A percentile compares a stretch with the other conserved stretches of the same genome.
Evolutionary conservation across 768 basidiomycete species (phyloP).

Genomic region (Tricholoma hemisulphureum): DNA sequence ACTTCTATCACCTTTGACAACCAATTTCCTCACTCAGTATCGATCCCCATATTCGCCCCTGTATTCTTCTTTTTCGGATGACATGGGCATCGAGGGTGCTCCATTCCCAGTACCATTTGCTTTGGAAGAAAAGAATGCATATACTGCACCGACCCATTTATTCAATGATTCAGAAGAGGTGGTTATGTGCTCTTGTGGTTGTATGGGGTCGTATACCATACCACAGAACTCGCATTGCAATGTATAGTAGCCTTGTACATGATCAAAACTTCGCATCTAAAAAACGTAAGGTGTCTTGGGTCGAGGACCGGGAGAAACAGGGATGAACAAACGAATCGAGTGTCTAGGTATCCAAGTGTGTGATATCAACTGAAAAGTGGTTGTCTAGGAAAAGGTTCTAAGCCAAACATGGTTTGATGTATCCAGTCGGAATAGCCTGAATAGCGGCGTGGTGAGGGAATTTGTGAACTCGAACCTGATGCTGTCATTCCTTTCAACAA

Average conservation of each 20-base stretch:
- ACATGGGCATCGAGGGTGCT: slow-evolving; percentile 2
- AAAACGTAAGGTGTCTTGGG: not conserved
- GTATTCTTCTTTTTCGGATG: slow-evolving; percentile 9
- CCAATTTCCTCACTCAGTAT: slow-evolving; percentile 18
- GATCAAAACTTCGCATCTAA: not conserved
- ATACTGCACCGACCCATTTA: slow-evolving; percentile 5
- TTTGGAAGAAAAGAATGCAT: not conserved
- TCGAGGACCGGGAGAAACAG: not conserved
- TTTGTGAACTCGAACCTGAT: not conserved
- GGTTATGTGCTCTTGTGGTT: slow-evolving; percentile 23
- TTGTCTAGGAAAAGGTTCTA: not conserved
- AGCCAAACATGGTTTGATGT: not conserved
- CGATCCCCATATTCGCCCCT: slow-evolving; percentile 16
- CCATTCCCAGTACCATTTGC: not conserved
- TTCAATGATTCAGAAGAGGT: slow-evolving; percentile 5
- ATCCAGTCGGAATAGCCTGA: not conserved
- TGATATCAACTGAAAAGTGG: not conserved
- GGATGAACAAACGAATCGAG: not conserved
- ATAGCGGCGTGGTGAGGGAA: not conserved
- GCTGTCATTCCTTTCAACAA: not conserved
- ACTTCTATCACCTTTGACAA: slow-evolving; percentile 17
- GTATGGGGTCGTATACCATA: slow-evolving; percentile 1
- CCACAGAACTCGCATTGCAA: not conserved
- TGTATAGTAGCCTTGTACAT: not conserved
- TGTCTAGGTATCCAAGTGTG: not conserved